Conservation (phyloP, 805 yeast species). For the Kuraishia borneana region DNA sequence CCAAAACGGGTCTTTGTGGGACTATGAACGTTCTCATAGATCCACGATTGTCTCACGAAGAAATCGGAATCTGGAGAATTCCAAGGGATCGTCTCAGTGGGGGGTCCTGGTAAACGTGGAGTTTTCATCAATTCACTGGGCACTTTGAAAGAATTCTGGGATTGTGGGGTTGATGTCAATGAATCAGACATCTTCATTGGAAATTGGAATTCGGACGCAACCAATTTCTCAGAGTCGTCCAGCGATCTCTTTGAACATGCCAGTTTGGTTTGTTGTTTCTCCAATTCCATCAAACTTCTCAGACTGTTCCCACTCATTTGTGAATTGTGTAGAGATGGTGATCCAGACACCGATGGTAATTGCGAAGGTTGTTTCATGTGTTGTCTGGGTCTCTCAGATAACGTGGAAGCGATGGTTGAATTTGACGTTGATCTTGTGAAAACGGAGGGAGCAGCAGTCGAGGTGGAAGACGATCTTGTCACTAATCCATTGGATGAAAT, state of each 20-base stretch:
- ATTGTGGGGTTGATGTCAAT: background rate
- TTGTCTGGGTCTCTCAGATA: slow-evolving; percentile 5
- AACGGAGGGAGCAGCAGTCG: slow-evolving; percentile 7
- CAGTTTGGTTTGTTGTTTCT: slow-evolving; percentile 5
- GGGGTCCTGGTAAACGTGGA: slow-evolving; percentile 1
- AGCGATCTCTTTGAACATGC: background rate
- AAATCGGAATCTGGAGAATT: slow-evolving; percentile 4
- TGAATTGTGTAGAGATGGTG: slow-evolving; percentile 1
- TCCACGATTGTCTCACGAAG: slow-evolving; percentile 5
- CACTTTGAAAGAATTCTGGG: slow-evolving; percentile 1
- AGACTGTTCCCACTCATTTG: slow-evolving; percentile 1
- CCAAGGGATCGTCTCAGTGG: slow-evolving; percentile 3
- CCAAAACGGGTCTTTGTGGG: background rate
- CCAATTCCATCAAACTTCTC: slow-evolving; percentile 6
- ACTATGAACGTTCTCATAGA: slow-evolving; percentile 3
- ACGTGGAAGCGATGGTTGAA: slow-evolving; percentile 12
- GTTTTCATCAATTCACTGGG: slow-evolving; percentile 1
- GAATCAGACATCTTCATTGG: background rate
- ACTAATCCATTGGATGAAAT: slow-evolving; percentile 6
- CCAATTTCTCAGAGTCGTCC: too few relatives aligned
- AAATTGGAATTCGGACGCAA: background rate
- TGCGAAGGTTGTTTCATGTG: slow-evolving; percentile 4
- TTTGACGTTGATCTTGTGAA: slow-evolving; percentile 19
- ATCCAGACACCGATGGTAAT: background rate
- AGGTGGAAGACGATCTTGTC: slow-evolving; percentile 8